Percentiles rank a stretch among this genome's conserved stretches.
Conservation (phyloP, 768 basidiomycete genomes). For the Tricholoma matsutake region DNA sequence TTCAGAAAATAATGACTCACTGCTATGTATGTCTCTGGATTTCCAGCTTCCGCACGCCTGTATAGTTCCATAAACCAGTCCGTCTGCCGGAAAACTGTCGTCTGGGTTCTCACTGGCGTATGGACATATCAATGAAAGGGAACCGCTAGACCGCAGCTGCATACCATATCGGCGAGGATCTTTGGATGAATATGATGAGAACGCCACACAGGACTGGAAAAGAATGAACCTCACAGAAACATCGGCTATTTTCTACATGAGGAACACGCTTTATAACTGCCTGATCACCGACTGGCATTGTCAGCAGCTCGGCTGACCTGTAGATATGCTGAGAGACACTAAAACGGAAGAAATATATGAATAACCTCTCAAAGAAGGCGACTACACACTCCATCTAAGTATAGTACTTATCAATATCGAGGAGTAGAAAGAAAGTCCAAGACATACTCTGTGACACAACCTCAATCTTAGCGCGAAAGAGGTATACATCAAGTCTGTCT, state of each 20-base stretch:
- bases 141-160: background rate
- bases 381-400: conserved; percentile 6
- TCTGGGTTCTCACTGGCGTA: background rate
- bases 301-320: background rate
- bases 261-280: conserved; percentile 1
- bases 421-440: background rate
- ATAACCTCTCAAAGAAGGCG: background rate
- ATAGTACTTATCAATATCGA: background rate
- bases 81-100: conserved; percentile 2
- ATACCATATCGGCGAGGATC: conserved; percentile 1
- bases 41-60: background rate
- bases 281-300: background rate
- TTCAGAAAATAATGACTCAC: background rate
- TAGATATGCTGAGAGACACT: background rate
- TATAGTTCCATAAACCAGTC: conserved; percentile 5
- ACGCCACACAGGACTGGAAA: background rate
- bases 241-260: conserved; percentile 1
- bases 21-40: conserved; percentile 3
- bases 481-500: conserved; percentile 34
- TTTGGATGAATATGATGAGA: background rate
- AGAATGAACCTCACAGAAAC: conserved; percentile 6
- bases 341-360: background rate
- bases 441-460: conserved; percentile 38
- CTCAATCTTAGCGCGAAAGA: conserved; percentile 49
- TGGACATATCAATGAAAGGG: background rate